phyloP scores from a whole-genome alignment of 2,329 filamentous ascomycete genomes.

The Trichoderma koningiopsis region DNA sequence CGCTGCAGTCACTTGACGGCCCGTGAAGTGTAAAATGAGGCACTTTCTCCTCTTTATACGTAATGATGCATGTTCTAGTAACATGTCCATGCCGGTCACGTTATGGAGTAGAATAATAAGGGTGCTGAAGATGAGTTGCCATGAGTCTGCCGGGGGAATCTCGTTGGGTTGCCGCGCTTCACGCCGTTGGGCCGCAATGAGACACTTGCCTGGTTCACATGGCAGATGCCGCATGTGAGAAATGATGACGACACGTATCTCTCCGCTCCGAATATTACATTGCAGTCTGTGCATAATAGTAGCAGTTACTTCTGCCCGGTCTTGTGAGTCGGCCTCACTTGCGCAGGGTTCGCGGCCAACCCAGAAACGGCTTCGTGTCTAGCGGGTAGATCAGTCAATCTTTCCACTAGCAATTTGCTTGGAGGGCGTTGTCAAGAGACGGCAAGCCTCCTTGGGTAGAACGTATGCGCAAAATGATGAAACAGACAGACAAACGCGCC shows the following conservation, averaged over 20 bases:
- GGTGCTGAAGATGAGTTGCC: background rate
- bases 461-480: background rate
- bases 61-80: background rate
- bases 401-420: background rate
- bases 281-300: slow-evolving; percentile 2
- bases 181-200: background rate
- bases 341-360: slow-evolving; percentile 1
- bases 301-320: background rate
- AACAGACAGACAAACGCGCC: background rate
- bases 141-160: background rate
- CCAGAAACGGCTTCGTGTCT: slow-evolving; percentile 1
- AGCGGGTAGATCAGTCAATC: slow-evolving; percentile 26
- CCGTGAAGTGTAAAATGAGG: background rate
- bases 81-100: background rate
- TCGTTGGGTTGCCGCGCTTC: background rate
- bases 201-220: background rate
- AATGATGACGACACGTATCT: background rate
- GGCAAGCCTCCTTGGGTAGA: background rate
- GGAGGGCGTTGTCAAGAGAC: background rate
- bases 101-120: background rate
- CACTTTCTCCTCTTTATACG: background rate
- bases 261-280: background rate
- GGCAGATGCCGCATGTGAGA: background rate
- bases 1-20: background rate
- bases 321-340: slow-evolving; percentile 11